Base-by-base conservation (phyloP, 805 yeast genomes). In the Vanderwaltozyma verrucispora region DNA sequence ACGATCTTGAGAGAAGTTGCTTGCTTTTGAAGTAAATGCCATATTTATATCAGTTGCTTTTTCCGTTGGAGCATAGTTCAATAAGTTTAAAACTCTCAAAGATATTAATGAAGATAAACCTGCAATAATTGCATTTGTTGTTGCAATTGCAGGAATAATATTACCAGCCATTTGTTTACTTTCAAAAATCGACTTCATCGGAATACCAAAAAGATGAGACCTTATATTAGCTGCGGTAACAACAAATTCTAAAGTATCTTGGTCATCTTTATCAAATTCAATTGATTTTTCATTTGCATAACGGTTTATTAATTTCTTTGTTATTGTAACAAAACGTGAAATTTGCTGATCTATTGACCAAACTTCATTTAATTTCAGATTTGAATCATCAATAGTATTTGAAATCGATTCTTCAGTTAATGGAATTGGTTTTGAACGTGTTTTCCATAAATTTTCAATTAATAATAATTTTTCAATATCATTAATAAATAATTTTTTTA, bases 71-170 rank as follows among this genome's bases (percentile, higher is more conserved):
- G 59, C 57, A 21, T 57, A 46, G 2, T 51, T 49, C 46, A 63
- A 44, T 42, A 54, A 50, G 39, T 47, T 49, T 32, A 80, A 50
- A 37, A 75, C 56, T 55, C 74, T 72, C 33, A 87, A 61, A 0
- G 94, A 81, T 28, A 80, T 75, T 28, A 89, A 56, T 3, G 87
- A 78, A 13, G 92, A 80, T 47, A 86, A 72, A 0, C 98, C 98
- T 0, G 96, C 87, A 48, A 92, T 79, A 12, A 92, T 80, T 1
- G 98, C 97, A 58, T 92, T 92, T 3, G 96, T 89, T 2, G 98
- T 92, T 5, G 98, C 97, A 48, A 94, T 88, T 0, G 98, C 98
- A 0, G 99, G 98, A 29, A 92, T 92, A 50, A 92, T 92, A 59
- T 89, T 92, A 5, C 99, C 99, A 0, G 98, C 98, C 45, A 89